These are phyloP conservation scores for Termitomyces sp. DNA, from an alignment of 768 basidiomycete species.

Conservation along the genomic window DNA sequence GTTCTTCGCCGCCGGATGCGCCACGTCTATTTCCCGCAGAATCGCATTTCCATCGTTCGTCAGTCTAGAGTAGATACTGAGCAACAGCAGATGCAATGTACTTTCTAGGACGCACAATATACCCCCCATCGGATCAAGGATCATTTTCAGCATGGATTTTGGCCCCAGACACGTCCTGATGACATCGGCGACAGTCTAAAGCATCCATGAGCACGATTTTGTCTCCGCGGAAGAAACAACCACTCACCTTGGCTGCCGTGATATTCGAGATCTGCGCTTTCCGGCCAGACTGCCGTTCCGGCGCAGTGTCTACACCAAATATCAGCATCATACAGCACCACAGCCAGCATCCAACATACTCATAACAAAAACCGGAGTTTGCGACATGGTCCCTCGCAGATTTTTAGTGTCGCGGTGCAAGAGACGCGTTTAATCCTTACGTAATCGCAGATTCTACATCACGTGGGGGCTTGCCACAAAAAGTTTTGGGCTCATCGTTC, in stretches of 20 bases:
- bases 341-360: conserved; percentile 36
- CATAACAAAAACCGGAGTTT: conserved; percentile 83
- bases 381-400: conserved; percentile 32
- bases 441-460: neutral
- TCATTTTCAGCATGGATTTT: conserved; percentile 99
- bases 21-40: conserved; percentile 96
- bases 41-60: conserved; percentile 99
- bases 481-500: conserved; percentile 12
- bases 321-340: neutral
- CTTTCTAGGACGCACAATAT: conserved; percentile 62
- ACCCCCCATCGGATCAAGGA: conserved; percentile 98
- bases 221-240: neutral
- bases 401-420: conserved; percentile 5
- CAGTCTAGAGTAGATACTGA: conserved; percentile 41
- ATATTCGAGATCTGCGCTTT: conserved; percentile 98
- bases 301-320: conserved; percentile 71
- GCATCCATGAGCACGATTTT: conserved; percentile 2
- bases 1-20: conserved; percentile 97
- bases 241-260: conserved; percentile 88
- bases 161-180: conserved; percentile 96
- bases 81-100: neutral
- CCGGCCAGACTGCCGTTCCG: conserved; percentile 88
- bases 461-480: conserved; percentile 1
- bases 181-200: conserved; percentile 93
- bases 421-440: conserved; percentile 8